Conservation (phyloP, 305 asterid genomes). For the Rubia tinctorum region DNA sequence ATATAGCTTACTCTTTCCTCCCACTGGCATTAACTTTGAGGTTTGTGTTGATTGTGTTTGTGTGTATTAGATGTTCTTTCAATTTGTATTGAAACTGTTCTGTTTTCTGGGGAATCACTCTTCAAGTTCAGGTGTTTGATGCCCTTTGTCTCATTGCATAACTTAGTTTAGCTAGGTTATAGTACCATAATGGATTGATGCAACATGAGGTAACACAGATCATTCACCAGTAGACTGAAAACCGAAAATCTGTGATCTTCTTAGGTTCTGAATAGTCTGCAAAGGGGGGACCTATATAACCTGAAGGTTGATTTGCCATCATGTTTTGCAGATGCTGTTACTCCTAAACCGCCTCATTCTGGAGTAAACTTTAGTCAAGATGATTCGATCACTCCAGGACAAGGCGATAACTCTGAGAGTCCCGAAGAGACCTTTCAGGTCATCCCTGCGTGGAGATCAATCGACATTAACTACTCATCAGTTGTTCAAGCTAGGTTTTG, state of each 20-base stretch:
- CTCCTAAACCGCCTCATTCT: slow-evolving; percentile 30
- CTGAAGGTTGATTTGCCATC: slow-evolving; percentile 2
- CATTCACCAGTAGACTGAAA: not conserved
- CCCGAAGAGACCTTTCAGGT: slow-evolving; percentile 5
- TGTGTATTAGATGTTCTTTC: not conserved
- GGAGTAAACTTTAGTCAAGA: slow-evolving; percentile 10
- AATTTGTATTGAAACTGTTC: not conserved
- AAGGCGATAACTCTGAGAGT: not conserved
- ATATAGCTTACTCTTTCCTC: not conserved
- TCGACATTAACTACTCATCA: not conserved
- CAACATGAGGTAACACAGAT: no score
- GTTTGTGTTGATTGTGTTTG: not conserved
- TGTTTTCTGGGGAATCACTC: not conserved
- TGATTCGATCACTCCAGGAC: slow-evolving; percentile 10
- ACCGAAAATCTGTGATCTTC: not conserved
- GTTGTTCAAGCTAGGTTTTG: slow-evolving; percentile 14
- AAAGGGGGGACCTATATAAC: not conserved
- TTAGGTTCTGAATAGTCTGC: not conserved
- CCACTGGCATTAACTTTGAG: not conserved
- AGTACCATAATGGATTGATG: not conserved
- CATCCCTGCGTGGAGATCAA: not conserved
- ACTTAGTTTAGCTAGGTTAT: not conserved
- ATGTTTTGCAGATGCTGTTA: slow-evolving; percentile 26
- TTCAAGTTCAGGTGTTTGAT: not conserved
- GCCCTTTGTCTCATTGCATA: not conserved